Evolutionary conservation across 1,139 yeast genomes (phyloP).

Genomic region (Yamadazyma jaroonii): DNA sequence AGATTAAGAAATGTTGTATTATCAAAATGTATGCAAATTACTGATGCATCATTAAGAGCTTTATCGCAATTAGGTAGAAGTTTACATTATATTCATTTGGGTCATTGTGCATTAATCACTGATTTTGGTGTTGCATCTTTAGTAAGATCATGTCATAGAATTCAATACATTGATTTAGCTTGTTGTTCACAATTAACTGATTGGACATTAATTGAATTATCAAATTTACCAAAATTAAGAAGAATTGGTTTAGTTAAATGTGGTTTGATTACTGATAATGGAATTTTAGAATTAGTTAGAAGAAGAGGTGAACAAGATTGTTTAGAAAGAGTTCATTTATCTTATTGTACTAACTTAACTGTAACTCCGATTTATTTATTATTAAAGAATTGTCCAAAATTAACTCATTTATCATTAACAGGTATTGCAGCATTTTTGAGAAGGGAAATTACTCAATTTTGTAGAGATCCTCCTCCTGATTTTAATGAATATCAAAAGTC

Average conservation of each 20-base stretch:
- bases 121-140: constrained; percentile 80
- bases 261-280: constrained; percentile 81
- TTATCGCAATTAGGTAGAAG: constrained; percentile 74
- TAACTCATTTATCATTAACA: constrained; percentile 85
- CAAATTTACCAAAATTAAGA: constrained; percentile 75
- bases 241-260: constrained; percentile 95
- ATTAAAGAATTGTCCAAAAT: constrained; percentile 75
- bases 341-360: constrained; percentile 83
- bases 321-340: constrained; percentile 87
- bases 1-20: constrained; percentile 81
- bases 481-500: constrained; percentile 85
- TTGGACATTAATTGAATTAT: constrained; percentile 73
- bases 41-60: constrained; percentile 77
- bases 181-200: constrained; percentile 91
- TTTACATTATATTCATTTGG: constrained; percentile 86
- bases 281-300: constrained; percentile 74
- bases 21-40: constrained; percentile 84
- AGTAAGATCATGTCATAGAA: constrained; percentile 76
- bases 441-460: constrained; percentile 79
- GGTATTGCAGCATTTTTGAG: constrained; percentile 89
- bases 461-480: constrained; percentile 94
- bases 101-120: constrained; percentile 89
- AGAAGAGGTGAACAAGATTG: constrained; percentile 72
- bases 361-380: constrained; percentile 69
- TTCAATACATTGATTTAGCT: constrained; percentile 92